Percentiles rank a stretch among this genome's conserved stretches.
These are phyloP conservation scores for Blastobotrys petasosporus DNA, from an alignment of 1,139 yeast species.

Conservation along the genomic window DNA sequence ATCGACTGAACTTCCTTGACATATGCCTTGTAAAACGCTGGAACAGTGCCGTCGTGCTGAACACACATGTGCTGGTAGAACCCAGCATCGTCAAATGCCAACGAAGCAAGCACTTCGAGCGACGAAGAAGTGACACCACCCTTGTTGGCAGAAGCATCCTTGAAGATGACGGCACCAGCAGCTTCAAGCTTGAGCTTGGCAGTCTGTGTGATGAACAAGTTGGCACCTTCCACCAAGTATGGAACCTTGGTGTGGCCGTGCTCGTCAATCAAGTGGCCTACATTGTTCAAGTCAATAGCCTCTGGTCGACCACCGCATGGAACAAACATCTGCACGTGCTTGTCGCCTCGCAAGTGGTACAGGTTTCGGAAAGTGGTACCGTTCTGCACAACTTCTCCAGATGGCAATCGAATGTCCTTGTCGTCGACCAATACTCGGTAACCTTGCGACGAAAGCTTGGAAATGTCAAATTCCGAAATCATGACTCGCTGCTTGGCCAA, in stretches of 20 bases:
- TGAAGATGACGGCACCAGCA: slow-evolving; percentile 81
- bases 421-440: slow-evolving; percentile 85
- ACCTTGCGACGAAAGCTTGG: slow-evolving; percentile 66
- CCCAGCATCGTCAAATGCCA: slow-evolving; percentile 81
- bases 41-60: slow-evolving; percentile 41
- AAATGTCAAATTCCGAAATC: slow-evolving; percentile 62
- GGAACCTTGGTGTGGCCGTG: slow-evolving; percentile 78
- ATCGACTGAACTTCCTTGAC: slow-evolving; percentile 77
- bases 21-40: slow-evolving; percentile 72
- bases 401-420: slow-evolving; percentile 69
- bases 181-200: slow-evolving; percentile 82
- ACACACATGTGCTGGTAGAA: slow-evolving; percentile 75
- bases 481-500: slow-evolving; percentile 75
- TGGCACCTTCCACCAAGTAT: slow-evolving; percentile 95
- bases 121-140: slow-evolving; percentile 99
- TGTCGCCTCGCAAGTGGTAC: slow-evolving; percentile 72
- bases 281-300: slow-evolving; percentile 86
- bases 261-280: slow-evolving; percentile 63
- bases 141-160: slow-evolving; percentile 96
- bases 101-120: slow-evolving; percentile 88
- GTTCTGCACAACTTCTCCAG: slow-evolving; percentile 65
- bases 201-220: slow-evolving; percentile 87
- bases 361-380: slow-evolving; percentile 92
- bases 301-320: slow-evolving; percentile 99
- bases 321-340: slow-evolving; percentile 71